Base-by-base conservation (phyloP, 768 basidiomycete species). In the Rhizopogon vulgaris region DNA sequence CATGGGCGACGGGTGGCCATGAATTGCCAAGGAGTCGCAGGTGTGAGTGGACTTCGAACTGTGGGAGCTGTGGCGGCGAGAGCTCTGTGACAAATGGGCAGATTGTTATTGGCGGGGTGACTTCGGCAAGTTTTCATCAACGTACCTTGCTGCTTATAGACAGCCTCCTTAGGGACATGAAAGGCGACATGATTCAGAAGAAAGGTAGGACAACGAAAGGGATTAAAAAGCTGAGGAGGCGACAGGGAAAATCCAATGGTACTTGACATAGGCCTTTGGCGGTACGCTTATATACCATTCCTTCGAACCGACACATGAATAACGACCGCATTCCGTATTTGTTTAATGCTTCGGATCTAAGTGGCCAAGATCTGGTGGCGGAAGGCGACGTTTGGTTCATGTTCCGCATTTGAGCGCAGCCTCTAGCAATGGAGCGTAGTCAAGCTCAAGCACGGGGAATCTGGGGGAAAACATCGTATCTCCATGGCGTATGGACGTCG, bases 91-190 rank as follows among this genome's bases (percentile, higher is more conserved):
- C n/a, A 37, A 38, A 36, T 46, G 24, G 25, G 7, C 22, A 6
- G 11, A 46, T 9, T 50, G 10, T 32, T 25, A 4, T 38, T 3
- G 38, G n/a, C 7, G 32, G 51, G n/a, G 17, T 27, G 46, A 27
- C 48, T 24, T 48, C 11, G 18, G 14, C 6, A 4, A n/a, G n/a
- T 11, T 7, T 7, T 3, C 6, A 6, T 32, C 32, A 17, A 37
- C 55, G 38, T 43, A 65, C 62, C 58, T 55, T 65, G 52, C 58
- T 65, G 8, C 30, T 24, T 8, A 56, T 12, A 37, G 62, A 65
- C 38, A 51, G 52, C 49, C 63, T 65, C 54, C 56, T 65, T 46
- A 65, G 49, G 6, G 55, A 54, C 9, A 39, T 46, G 14, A 63
- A 45, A 18, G 63, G 51, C 3, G 47, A 55, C 58, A 63, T 65